Percentiles rank a stretch among this genome's conserved stretches.
phyloP scores from a whole-genome alignment of 148 eudicot species.

The Arbutus unedo region DNA sequence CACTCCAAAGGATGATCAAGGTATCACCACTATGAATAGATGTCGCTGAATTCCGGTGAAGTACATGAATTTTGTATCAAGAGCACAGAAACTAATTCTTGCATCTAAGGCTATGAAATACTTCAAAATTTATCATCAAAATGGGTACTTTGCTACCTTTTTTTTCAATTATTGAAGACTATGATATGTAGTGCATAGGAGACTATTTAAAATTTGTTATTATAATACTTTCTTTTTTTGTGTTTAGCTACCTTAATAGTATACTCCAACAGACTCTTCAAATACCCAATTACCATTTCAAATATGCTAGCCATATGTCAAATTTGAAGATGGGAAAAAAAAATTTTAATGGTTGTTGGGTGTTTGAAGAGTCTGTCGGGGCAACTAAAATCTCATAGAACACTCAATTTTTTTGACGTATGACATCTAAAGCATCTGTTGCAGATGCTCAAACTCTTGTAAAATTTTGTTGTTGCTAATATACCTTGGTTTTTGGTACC shows the following conservation, averaged over 20 bases:
- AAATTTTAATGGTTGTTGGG: background rate
- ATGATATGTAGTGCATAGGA: background rate
- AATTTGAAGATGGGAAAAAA: background rate
- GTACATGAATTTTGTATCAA: background rate
- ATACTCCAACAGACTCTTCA: background rate
- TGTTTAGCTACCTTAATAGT: background rate
- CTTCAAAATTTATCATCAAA: background rate
- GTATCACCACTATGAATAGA: conserved; percentile 27
- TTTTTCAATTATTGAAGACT: too few relatives aligned
- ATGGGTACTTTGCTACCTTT: background rate
- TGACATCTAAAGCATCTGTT: background rate
- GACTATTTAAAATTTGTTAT: background rate
- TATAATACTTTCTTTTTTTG: background rate
- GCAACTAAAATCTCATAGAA: background rate
- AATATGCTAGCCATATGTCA: background rate
- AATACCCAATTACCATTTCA: background rate
- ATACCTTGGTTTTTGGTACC: background rate
- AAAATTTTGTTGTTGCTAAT: background rate
- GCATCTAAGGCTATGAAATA: background rate
- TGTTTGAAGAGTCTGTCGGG: background rate
- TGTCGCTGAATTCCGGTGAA: background rate
- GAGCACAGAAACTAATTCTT: background rate
- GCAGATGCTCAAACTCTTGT: background rate
- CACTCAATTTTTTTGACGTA: background rate
- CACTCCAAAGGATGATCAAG: conserved; percentile 82